phyloP scores from a whole-genome alignment of 2,329 filamentous ascomycete genomes.

The Purpureocillium lavendulum region DNA sequence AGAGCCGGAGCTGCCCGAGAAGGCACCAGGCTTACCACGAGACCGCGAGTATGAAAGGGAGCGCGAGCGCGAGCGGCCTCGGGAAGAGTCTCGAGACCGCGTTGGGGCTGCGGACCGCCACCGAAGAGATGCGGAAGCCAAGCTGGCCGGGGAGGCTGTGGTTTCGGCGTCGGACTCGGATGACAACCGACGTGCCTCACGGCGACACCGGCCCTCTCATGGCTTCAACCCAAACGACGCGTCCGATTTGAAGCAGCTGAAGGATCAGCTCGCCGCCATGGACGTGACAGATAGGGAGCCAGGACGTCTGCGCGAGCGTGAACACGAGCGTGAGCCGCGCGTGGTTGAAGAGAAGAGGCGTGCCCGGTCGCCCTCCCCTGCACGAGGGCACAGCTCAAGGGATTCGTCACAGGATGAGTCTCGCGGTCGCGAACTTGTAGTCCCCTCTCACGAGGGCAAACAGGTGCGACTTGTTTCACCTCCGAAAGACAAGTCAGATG shows the following conservation, averaged over 20 bases:
- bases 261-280: slow-evolving; percentile 40
- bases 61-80: slow-evolving; percentile 11
- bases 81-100: slow-evolving; percentile 6
- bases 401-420: slow-evolving; percentile 19
- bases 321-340: slow-evolving; percentile 1
- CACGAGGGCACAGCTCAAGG: slow-evolving; percentile 6
- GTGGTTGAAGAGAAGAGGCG: slow-evolving; percentile 2
- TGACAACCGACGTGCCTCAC: slow-evolving; percentile 26
- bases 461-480: slow-evolving; percentile 66
- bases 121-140: slow-evolving; percentile 29
- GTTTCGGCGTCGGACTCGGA: slow-evolving; percentile 31
- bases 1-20: slow-evolving; percentile 12
- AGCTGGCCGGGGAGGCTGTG: slow-evolving; percentile 25
- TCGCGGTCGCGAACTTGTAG: slow-evolving; percentile 32
- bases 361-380: slow-evolving; percentile 11
- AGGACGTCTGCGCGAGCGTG: slow-evolving; percentile 6
- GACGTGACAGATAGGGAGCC: slow-evolving; percentile 16
- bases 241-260: slow-evolving; percentile 38
- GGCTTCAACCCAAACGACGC: slow-evolving; percentile 47
- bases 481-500: slow-evolving; percentile 53
- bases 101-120: slow-evolving; percentile 18
- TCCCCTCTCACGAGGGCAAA: slow-evolving; percentile 29
- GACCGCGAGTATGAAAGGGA: slow-evolving; percentile 3
- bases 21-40: slow-evolving; percentile 8
- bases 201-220: slow-evolving; percentile 27